Evolutionary conservation across 108 stramenopile species (phyloP), one percentile per base, ranked within the genome.

Genomic region (Epithemia pelagica): DNA sequence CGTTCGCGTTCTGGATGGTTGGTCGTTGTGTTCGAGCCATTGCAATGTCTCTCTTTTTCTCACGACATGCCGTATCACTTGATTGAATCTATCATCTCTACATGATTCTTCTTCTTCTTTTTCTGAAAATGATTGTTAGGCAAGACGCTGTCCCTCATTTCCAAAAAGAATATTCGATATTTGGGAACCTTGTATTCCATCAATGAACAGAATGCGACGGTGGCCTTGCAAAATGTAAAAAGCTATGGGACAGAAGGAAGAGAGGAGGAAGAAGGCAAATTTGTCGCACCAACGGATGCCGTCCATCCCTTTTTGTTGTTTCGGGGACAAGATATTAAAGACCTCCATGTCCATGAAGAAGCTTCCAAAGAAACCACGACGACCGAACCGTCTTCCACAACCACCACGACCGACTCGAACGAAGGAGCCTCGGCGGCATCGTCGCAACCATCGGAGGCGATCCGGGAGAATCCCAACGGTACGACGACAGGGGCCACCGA

Each of bases 161-260:
- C 95, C 32, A 97, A 94, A 67, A 97, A 95, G 77, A 95, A 97
- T 71, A 96, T 97, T 59, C 93, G 97, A 37, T 97, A 96, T 71
- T 94, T 95, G 63, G 97, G 97, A 32, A 85, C 80, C 27, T 82
- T 97, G 29, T 96, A 91, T 64, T 85, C 90, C 21, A 95, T 97
- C 77, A 95, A 97, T 66, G 84, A 92, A 69, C 65, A 89, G 46
- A 89, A 96, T 69, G 75, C 95, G 24, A 94, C 94, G 22, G 95
- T 97, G 29, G 95, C 97, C 21, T 80, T 97, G 26, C 91, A 97
- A 75, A 85, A 95, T 68, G 96, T 96, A 22, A 76, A 80, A 61
- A 83, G 91, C 23, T 96, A 73, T 71, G 97, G 97, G 56, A 97
- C 97, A 0, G 97, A 97, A 75, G 95, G 94, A 19, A 84, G 96